Percentiles rank a stretch among this genome's conserved stretches.
Conservation (phyloP, 148 eudicot genomes). For the Diospyros lotus region DNA sequence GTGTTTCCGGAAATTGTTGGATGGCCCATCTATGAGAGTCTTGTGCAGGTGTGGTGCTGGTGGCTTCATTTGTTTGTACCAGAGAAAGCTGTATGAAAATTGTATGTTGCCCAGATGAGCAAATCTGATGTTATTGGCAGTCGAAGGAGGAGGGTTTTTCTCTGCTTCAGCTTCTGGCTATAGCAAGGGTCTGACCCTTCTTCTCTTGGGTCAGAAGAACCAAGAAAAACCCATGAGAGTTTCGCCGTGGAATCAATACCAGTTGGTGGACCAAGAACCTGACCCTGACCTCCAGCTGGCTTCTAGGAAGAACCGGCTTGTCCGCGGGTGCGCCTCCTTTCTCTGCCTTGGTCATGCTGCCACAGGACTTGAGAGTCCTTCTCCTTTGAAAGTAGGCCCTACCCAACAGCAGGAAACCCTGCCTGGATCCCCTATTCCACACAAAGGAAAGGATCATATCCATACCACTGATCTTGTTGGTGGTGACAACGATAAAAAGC, state of each 20-base stretch:
- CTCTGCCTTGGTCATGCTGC: constrained; percentile 85
- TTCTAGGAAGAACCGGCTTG: constrained; percentile 60
- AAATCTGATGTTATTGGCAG: constrained; percentile 97
- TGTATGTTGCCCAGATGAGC: constrained; percentile 65
- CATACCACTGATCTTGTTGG: constrained; percentile 22
- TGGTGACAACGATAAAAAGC: constrained; percentile 26
- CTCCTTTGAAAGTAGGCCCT: constrained; percentile 75
- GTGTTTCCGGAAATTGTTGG: not conserved
- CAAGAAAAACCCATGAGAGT: constrained; percentile 96
- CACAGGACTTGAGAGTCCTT: constrained; percentile 76
- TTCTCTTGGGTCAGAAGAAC: constrained; percentile 76
- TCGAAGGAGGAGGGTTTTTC: constrained; percentile 98
- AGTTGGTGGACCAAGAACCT: constrained; percentile 76
- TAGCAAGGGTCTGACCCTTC: constrained; percentile 89
- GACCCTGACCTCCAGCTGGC: constrained; percentile 91
- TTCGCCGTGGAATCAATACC: constrained; percentile 94
- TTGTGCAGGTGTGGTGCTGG: constrained; percentile 21
- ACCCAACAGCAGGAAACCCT: constrained; percentile 50
- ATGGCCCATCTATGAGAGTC: constrained; percentile 10
- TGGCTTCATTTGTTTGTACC: constrained; percentile 15
- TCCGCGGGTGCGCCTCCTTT: constrained; percentile 88
- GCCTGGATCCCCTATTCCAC: constrained; percentile 24
- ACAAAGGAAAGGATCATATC: constrained; percentile 42
- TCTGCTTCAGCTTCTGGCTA: constrained; percentile 92
- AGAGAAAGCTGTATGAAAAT: constrained; percentile 16